Base-by-base conservation (phyloP, 2,329 filamentous ascomycete genomes). In the Aspergillus versicolor region DNA sequence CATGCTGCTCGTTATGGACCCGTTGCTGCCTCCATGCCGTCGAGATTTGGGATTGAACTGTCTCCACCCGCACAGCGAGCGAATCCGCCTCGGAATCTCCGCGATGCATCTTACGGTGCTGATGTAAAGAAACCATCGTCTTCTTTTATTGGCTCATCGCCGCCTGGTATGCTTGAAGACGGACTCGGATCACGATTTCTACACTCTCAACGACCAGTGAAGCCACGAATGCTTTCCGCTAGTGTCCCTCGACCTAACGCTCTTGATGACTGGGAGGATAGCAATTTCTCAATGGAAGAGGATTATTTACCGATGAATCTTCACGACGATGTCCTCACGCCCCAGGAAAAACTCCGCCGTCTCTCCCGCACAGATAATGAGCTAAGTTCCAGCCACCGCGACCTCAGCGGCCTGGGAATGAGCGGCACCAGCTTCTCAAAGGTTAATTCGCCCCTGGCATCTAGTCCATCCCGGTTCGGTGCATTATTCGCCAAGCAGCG, bases 21-120 rank as follows among this genome's bases (percentile, higher is more conserved):
- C 0, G 92, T 95, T 74, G 92, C 93, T 7, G 91, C 92, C 0
- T 97, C 93, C 0, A 90, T 97, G 11, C 94, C 94, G 9, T 90
- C 91, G 51, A 91, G 93, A 66, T 97, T 97, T 67, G 90, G 90
- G 13, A 80, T 97, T 63, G 92, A 96, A 52, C 61, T 75, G 46
- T 92, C 89, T 8, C 92, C 92, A 5, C 89, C 91, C 1, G 92
- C 91, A 0, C 81, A 91, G 41, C 76, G 77, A 59, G 83, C 83
- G 54, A 84, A 81, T 52, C 85, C 88, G 27, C 87, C 89, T 57
- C 84, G 81, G 59, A 86, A 81, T 63, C 80, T 86, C 22, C 83
- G 86, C 57, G 82, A 81, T 83, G 88, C 79, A 75, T 90, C 77
- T 75, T 91, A 82, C 80, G 91, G 76, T 65, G 84, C 76, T 81